Base-by-base conservation (phyloP, 345 rosid species). In the Xanthoceras sorbifolium region DNA sequence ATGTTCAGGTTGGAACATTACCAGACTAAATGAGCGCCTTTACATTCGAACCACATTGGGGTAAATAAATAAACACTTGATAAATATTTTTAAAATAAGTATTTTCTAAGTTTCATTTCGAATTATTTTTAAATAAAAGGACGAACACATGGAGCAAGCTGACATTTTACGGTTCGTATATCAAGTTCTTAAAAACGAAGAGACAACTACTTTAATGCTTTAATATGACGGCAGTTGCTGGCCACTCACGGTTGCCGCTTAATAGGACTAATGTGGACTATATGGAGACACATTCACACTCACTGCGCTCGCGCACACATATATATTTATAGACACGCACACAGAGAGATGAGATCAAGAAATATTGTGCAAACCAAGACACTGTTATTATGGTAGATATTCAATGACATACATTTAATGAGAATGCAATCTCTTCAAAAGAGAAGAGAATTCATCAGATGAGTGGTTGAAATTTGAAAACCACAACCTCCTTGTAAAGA, bases 341-440 rank as follows among this genome's bases (percentile, higher is more conserved):
- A 5, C 0, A n/a, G n/a, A n/a, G n/a, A n/a, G 20, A 10, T 9
- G 11, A 48, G 34, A 70, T 64, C 20, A 78, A 22, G 26, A 57
- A 54, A 38, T 25, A 29, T 76, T 78, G 80, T n/a, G 81, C 83
- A 70, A 72, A 72, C 80, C 84, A 69, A 85, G 79, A 67, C 57
- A 34, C n/a, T 26, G 18, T 57, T 20, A 57, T 20, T 20, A 29
- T 52, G 44, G 48, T 14, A 46, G 46, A 63, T 12, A 54, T 36
- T 64, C n/a, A 63, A 69, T 28, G 78, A 17, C 71, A 38, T 9
- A 81, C 38, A 73, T 76, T 67, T 32, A 73, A 67, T 67, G 69
- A 29, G 46, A 31, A 31, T 54, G 15, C 48, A 23, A 52, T 7
- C 26, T 48, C 17, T 31, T 64, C 23, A 57, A 32, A 32, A 1